Percentiles rank a stretch among this genome's conserved stretches.
phyloP scores from a whole-genome alignment of 805 yeast genomes.

The Debaryomyces prosopidis region DNA sequence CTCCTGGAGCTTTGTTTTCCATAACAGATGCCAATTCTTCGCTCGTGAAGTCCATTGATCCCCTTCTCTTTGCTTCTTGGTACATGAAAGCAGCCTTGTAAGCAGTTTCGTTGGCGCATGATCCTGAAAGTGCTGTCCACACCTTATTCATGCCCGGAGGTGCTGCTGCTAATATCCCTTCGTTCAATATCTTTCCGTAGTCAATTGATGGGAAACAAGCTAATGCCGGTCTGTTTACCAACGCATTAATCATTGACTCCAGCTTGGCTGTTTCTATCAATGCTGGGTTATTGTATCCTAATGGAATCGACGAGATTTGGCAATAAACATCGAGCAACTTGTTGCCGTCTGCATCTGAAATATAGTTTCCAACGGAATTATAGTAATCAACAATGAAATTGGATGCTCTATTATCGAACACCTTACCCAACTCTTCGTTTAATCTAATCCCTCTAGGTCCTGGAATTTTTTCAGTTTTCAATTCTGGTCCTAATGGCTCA shows the following conservation, averaged over 20 bases:
- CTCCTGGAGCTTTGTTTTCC: slow-evolving; percentile 53
- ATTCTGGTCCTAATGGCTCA: slow-evolving; percentile 34
- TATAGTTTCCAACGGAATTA: slow-evolving; percentile 40
- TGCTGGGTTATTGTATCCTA: slow-evolving; percentile 85
- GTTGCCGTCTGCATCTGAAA: slow-evolving; percentile 44
- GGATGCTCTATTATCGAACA: slow-evolving; percentile 44
- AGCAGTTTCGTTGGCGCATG: slow-evolving; percentile 71
- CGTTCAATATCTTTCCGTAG: slow-evolving; percentile 47
- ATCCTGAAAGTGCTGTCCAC: slow-evolving; percentile 68
- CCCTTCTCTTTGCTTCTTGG: slow-evolving; percentile 57
- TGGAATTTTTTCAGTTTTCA: slow-evolving; percentile 32
- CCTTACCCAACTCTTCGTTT: slow-evolving; percentile 35
- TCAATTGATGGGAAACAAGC: slow-evolving; percentile 52
- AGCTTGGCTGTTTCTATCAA: slow-evolving; percentile 67
- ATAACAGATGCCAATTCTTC: slow-evolving; percentile 50
- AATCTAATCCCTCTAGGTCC: slow-evolving; percentile 36
- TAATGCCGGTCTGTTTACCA: slow-evolving; percentile 59
- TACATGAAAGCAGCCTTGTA: slow-evolving; percentile 72
- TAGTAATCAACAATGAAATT: slow-evolving; percentile 42
- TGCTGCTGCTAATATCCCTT: slow-evolving; percentile 59
- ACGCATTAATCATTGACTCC: slow-evolving; percentile 67
- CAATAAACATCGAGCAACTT: slow-evolving; percentile 44
- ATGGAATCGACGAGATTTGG: slow-evolving; percentile 81
- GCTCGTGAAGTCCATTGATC: slow-evolving; percentile 40
- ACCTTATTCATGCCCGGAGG: slow-evolving; percentile 61